Evolutionary conservation across 2,329 filamentous ascomycete genomes (phyloP).

Genomic region (Lojkania enalia): DNA sequence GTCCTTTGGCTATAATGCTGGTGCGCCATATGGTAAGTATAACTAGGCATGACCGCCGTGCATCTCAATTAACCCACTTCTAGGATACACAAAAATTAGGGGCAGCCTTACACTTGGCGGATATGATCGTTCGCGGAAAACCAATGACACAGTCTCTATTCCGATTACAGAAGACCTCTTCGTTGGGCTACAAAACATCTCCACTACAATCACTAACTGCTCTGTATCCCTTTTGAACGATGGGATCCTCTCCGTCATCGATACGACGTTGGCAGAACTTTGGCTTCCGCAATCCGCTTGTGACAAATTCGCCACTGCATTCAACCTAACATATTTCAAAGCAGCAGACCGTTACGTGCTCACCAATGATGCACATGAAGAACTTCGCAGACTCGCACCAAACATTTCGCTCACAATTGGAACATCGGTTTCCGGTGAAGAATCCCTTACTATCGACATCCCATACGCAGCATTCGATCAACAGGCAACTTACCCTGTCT

Average conservation of each 20-base stretch:
- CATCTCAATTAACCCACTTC: neutral
- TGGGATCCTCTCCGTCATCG: slow-evolving; percentile 21
- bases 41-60: too few relatives aligned
- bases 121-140: slow-evolving; percentile 31
- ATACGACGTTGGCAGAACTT: slow-evolving; percentile 36
- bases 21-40: slow-evolving; percentile 16
- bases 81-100: neutral
- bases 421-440: slow-evolving; percentile 14
- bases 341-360: slow-evolving; percentile 32
- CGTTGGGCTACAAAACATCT: slow-evolving; percentile 10
- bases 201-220: slow-evolving; percentile 8
- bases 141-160: slow-evolving; percentile 11
- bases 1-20: slow-evolving; percentile 22
- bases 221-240: slow-evolving; percentile 14
- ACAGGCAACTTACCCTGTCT: slow-evolving; percentile 50
- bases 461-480: slow-evolving; percentile 50
- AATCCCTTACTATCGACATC: slow-evolving; percentile 36
- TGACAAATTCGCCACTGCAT: slow-evolving; percentile 31
- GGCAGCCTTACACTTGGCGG: slow-evolving; percentile 38
- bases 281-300: slow-evolving; percentile 38
- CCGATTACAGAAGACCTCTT: slow-evolving; percentile 17
- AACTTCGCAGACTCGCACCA: slow-evolving; percentile 26
- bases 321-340: slow-evolving; percentile 35
- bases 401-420: slow-evolving; percentile 30
- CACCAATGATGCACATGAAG: slow-evolving; percentile 22